Evolutionary conservation across 495 filamentous ascomycete species (phyloP).

Genomic region (Hypoxylon cercidicola): DNA sequence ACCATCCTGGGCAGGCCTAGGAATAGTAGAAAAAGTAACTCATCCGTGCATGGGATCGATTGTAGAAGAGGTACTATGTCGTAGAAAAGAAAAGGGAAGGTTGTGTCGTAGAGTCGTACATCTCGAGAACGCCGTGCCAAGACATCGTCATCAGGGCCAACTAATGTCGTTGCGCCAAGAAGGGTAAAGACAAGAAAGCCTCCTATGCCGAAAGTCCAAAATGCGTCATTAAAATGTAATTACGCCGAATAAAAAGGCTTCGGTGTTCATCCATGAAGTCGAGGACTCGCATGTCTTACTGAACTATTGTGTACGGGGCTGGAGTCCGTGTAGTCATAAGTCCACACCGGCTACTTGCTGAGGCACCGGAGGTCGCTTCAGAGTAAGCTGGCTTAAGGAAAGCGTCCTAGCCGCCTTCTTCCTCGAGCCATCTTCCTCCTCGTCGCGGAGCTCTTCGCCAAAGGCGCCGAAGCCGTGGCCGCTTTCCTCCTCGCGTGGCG

Average conservation of each 20-base stretch:
- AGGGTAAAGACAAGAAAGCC: conserved; percentile 26
- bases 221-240: conserved; percentile 23
- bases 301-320: conserved; percentile 4
- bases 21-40: conserved; percentile 8
- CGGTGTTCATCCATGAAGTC: conserved; percentile 1
- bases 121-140: conserved; percentile 36
- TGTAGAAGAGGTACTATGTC: conserved; percentile 2
- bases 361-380: conserved; percentile 37
- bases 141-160: conserved; percentile 33
- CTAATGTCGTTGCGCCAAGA: conserved; percentile 26
- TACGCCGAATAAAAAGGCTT: conserved; percentile 4
- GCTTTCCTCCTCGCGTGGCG: conserved; percentile 53
- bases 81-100: conserved; percentile 9
- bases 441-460: conserved; percentile 53
- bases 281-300: conserved; percentile 2
- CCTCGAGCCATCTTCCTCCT: conserved; percentile 50
- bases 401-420: conserved; percentile 59
- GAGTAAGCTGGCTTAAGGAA: conserved; percentile 61
- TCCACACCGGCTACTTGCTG: conserved; percentile 27
- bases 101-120: conserved; percentile 40
- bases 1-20: conserved; percentile 4
- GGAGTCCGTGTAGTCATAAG: conserved; percentile 47
- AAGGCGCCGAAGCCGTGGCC: conserved; percentile 56
- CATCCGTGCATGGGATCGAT: not conserved
- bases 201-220: conserved; percentile 22